Base-by-base conservation (phyloP, 345 rosid species). In the Raphanus raphanistrum region DNA sequence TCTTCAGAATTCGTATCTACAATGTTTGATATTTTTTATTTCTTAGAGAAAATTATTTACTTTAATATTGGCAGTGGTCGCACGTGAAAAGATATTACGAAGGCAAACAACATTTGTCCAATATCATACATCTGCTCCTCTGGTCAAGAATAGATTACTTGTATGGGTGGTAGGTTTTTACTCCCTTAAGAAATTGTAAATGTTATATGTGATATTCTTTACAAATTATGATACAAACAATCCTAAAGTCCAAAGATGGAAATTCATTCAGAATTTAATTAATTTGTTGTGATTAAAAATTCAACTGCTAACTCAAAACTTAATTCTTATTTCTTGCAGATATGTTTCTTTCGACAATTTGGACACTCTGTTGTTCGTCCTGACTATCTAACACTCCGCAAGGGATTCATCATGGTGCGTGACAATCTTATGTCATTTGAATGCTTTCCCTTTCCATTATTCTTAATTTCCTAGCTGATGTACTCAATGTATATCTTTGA, bases 341-440 rank as follows among this genome's bases (percentile, higher is more conserved):
- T 86, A 68, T 94, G 99, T 82, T 92, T 90, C 87, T 89, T 94
- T 78, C 85, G 91, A 35, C 98, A 94, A 79, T 94, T 94, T 68
- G 97, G 94, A 65, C 80, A 41, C 33, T 87, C 99, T 10, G 97
- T 94, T 70, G 94, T 81, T 82, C 97, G 88, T 71, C 82, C 86
- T 50, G 98, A 94, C 78, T 94, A 94, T 82, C 87, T 94, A 62
- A 85, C 93, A 52, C 94, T 94, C 16, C 93, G 98, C 48, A 88
- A 88, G 58, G 97, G 93, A 82, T 94, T 94, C 84, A 90, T 92
- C 70, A 32, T 66, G 88, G 97, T 94, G 84, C 28, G 85, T 38
- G 32, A 31, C 57, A 48, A 67, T 80, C 76, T 55, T 63, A 48
- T 61, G 8, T 73, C 62, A 62, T 67, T 27, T 50, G 11, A 45